Evolutionary conservation across 1,139 yeast species (phyloP).

Genomic region (Pneumocystis canis): DNA sequence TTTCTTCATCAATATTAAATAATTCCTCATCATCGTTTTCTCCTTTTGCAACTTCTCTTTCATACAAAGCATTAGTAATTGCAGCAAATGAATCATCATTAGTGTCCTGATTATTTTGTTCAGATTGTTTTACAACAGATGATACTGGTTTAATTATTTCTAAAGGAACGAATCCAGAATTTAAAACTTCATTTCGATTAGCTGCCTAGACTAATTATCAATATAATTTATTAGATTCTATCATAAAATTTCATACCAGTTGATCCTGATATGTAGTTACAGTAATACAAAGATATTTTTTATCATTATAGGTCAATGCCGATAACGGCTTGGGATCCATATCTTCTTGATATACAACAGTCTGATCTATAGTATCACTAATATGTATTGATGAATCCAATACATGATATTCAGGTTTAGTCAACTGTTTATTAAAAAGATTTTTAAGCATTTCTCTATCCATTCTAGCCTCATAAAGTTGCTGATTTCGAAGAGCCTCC

Average conservation of each 20-base stretch:
- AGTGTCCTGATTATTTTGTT: not conserved
- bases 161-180: not conserved
- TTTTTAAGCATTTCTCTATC: not conserved
- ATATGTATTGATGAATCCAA: not conserved
- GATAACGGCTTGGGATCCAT: not conserved
- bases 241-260: not conserved
- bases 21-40: conserved; percentile 17
- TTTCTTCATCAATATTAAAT: conserved; percentile 17
- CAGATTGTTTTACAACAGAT: not conserved
- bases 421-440: not conserved
- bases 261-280: not conserved
- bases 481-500: not conserved
- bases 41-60: conserved; percentile 14
- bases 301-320: not conserved
- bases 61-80: conserved; percentile 9
- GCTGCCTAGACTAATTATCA: not conserved
- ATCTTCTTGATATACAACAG: not conserved
- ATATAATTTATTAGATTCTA: not conserved
- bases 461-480: not conserved
- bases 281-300: not conserved
- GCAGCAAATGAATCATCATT: conserved; percentile 4
- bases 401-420: not conserved
- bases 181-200: not conserved
- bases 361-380: not conserved
- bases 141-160: not conserved